These are phyloP conservation scores for Rhodamnia argentea DNA, from an alignment of 345 rosid species.

Conservation along the genomic window DNA sequence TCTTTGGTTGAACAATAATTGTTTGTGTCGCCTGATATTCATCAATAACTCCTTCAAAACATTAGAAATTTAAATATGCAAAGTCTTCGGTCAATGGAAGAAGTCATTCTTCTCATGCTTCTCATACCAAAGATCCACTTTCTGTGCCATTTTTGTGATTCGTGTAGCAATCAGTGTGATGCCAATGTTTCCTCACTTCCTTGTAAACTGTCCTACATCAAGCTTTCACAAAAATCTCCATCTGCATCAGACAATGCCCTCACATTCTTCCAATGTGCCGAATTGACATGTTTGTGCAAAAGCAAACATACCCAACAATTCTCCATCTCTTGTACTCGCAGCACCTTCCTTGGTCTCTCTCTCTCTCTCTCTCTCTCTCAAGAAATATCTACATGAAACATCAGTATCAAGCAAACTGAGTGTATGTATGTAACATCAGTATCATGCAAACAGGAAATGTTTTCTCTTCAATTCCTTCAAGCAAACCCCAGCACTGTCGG, in stretches of 20 bases:
- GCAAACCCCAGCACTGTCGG: neutral
- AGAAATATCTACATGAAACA: neutral
- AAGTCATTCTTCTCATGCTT: neutral
- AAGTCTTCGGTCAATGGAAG: neutral
- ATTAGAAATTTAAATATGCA: neutral
- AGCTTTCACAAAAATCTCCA: neutral
- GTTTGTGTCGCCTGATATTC: neutral
- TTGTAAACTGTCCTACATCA: neutral
- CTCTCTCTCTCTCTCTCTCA: neutral
- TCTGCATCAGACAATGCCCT: neutral
- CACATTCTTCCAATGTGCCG: neutral
- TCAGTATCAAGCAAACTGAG: constrained; percentile 11
- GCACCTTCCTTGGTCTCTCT: neutral
- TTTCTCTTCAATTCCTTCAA: neutral
- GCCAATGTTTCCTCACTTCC: neutral
- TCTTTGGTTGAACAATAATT: neutral
- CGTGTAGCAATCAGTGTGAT: neutral
- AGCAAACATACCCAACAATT: neutral
- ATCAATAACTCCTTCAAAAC: neutral
- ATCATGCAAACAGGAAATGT: neutral
- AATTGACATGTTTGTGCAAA: neutral
- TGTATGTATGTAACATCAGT: neutral
- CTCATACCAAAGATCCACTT: neutral
- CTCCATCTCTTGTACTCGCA: neutral
- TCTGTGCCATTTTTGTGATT: neutral